Base-by-base conservation (phyloP, 768 basidiomycete species). In the Saitozyma podzolica region DNA sequence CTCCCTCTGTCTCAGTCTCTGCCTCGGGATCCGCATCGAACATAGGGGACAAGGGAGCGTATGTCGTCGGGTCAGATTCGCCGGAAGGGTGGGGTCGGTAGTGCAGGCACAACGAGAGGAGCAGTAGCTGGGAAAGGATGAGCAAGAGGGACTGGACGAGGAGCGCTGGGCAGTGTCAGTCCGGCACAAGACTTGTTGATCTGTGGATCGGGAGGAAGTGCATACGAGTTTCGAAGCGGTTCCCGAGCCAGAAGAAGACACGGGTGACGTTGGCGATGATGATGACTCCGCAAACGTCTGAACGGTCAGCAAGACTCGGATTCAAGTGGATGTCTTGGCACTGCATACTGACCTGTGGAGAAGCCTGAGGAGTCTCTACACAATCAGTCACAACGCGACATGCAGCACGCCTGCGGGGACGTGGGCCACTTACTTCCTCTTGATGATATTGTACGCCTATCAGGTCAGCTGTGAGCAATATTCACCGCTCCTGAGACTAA, bases 241-340 rank as follows among this genome's bases (percentile, higher is more conserved):
- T 74, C 5, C 76, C 78, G 6, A 79, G 75, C 71, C 73, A 79
- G 67, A 79, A 79, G 70, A 78, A 79, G n/a, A 76, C 69, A 50
- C 78, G 65, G 45, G 69, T 75, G 58, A 77, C 78, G 59, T 79
- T 79, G 49, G 78, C 78, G 16, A 79, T 73, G 13, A 79, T 56
- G 9, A 79, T 39, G 13, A 75, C 74, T 0, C 74, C 74, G 54
- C 76, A 79, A n/a, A 77, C 76, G 54, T 77, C 76, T 79, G 52
- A 14, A 39, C 45, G 45, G 45, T 47, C 11, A 47, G 45, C 45
- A 47, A 20, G 16, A 14, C 29, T 53, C 62, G 58, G 62, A 19
- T 53, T 42, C 29, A 4, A 20, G 39, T 11, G 4, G 9, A 16
- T 50, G 48, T 9, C 37, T 47, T 29, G 29, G 40, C 29, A 17